Evolutionary conservation across 179 eudicot genomes (phyloP), one percentile per base, ranked within the genome.

Genomic region (Camellia oleifera): DNA sequence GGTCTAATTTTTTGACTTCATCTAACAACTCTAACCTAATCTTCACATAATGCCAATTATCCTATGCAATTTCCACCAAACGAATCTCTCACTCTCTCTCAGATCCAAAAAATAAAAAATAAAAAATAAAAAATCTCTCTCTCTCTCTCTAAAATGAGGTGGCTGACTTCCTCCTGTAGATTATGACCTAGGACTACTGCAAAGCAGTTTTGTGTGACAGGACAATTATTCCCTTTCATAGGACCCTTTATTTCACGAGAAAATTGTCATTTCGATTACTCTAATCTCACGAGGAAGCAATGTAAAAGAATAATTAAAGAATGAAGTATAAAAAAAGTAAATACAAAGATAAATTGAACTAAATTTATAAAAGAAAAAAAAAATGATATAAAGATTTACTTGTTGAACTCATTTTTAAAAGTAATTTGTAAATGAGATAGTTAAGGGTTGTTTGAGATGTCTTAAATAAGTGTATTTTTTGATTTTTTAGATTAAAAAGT

Each of bases 21-120:
- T 48, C 20, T 50, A 44, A 69, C 53, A 42, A 46, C 72, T 52
- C 53, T 44, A 17, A 69, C 72, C 72, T 69, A 69, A 50, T 69
- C 72, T 69, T 52, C 50, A 44, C 2, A 69, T 14, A 3, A n/a
- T 65, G 52, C 72, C 72, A 68, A 32, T 32, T 65, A 20, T 65
- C 11, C 14, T 42, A 40, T 12, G 13, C 12, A 44, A 67, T 11
- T 67, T 69, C 50, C 53, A 69, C 72, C 71, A 67, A 42, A 65
- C 69, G 42, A 65, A 11, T 65, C 69, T 63, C 68, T n/a, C 67
- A 7, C 32, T 61, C 65, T 61, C 65, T 61, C 57, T 53, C 12
- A 32, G 40, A 32, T 32, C 1, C 1, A 26, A 26, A 32, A 32
- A 32, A 32, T 20, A 20, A 20, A 20, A 20, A 20, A 20, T 20